These are phyloP conservation scores for Pelargonium nanum DNA, from an alignment of 345 rosid genomes.

Conservation along the genomic window DNA sequence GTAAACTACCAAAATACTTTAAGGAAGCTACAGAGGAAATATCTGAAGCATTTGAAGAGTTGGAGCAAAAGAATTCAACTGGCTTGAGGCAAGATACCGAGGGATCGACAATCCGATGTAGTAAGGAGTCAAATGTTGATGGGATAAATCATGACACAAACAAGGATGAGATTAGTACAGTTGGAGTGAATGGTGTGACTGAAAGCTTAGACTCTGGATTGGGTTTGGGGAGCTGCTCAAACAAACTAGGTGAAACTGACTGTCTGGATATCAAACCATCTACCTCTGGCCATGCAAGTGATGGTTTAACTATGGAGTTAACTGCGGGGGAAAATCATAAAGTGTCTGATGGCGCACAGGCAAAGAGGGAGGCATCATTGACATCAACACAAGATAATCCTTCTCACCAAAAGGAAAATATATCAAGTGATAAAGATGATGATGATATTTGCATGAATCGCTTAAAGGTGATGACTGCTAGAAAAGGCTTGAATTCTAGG, in stretches of 20 bases:
- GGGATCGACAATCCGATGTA: slow-evolving; percentile 23
- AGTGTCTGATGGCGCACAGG: slow-evolving; percentile 24
- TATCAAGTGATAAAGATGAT: slow-evolving; percentile 24
- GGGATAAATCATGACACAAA: slow-evolving; percentile 23
- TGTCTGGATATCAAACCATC: slow-evolving; percentile 40
- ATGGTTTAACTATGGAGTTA: slow-evolving; percentile 23
- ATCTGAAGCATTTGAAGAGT: slow-evolving; percentile 61
- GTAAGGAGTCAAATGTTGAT: slow-evolving; percentile 31
- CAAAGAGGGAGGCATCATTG: slow-evolving; percentile 22
- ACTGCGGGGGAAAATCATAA: slow-evolving; percentile 34
- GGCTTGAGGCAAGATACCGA: slow-evolving; percentile 31
- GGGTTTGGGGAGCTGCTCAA: slow-evolving; percentile 27
- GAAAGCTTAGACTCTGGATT: slow-evolving; percentile 25
- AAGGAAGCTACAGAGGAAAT: slow-evolving; percentile 82
- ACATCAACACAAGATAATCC: slow-evolving; percentile 15
- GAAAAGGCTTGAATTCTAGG: not conserved
- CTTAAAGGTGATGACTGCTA: not conserved
- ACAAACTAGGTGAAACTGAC: slow-evolving; percentile 25
- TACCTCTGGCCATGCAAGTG: slow-evolving; percentile 24
- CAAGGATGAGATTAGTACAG: slow-evolving; percentile 20
- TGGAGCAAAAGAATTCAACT: slow-evolving; percentile 38
- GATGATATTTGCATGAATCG: not conserved
- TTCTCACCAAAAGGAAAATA: slow-evolving; percentile 26
- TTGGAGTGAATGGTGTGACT: slow-evolving; percentile 14
- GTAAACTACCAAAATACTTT: slow-evolving; percentile 61